A percentile compares a stretch with the other conserved stretches of the same genome.
Evolutionary conservation across 371 early-diverging fungal genomes (phyloP).

Genomic region (Mucor sp.): DNA sequence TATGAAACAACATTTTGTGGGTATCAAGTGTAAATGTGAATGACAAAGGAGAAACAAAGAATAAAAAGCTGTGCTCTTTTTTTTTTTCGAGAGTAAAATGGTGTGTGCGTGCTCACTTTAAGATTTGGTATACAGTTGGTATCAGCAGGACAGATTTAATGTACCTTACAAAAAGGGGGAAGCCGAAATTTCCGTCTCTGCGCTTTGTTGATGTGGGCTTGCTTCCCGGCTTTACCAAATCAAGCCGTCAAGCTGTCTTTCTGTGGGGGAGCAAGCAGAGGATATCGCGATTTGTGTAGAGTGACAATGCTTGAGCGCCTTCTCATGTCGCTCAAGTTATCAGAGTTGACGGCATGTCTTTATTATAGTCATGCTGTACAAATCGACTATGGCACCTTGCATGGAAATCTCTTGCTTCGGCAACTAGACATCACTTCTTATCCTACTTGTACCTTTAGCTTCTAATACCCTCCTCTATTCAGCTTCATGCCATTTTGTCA

Average conservation of each 20-base stretch:
- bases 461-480: neutral
- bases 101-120: neutral
- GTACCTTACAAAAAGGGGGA: neutral
- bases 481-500: neutral
- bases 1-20: conserved; percentile 10
- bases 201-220: neutral
- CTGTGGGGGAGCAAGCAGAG: neutral
- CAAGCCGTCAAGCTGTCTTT: neutral
- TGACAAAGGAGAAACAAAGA: neutral
- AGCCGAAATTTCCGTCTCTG: neutral
- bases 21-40: neutral
- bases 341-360: too few relatives aligned
- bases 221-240: neutral
- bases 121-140: neutral
- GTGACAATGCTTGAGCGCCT: too few relatives aligned
- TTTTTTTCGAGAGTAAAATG: neutral
- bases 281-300: too few relatives aligned
- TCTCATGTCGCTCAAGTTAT: too few relatives aligned
- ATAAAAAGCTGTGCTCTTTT: neutral
- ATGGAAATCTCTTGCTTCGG: neutral
- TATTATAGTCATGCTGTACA: neutral
- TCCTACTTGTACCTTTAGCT: neutral
- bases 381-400: neutral
- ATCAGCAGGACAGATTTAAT: neutral
- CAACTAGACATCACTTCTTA: too few relatives aligned